Conservation (phyloP, 176 grass and related monocot genomes). For the Rhipidocladum racemiflorum region DNA sequence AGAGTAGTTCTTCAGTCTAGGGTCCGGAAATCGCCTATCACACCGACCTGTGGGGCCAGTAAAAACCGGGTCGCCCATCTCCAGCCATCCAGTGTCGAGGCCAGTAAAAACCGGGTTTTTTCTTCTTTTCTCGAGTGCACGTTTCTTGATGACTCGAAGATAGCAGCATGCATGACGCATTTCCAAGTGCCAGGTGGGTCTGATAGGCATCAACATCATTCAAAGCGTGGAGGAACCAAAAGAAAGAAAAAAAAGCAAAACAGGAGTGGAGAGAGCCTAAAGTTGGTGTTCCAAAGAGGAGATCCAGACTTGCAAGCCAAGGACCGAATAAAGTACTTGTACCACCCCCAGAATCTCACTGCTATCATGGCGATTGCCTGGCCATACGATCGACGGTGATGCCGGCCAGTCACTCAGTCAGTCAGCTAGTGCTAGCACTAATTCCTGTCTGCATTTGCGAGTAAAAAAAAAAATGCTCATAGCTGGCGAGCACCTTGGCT, state of each 20-base stretch:
- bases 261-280: neutral
- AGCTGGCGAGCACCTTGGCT: neutral
- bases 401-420: too few species aligned
- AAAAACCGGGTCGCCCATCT: neutral
- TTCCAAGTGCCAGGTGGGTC: conserved; percentile 24
- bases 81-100: too few species aligned
- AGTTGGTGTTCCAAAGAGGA: conserved; percentile 1
- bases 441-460: neutral
- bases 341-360: neutral
- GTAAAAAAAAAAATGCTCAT: conserved; percentile 1
- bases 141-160: neutral
- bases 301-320: conserved; percentile 36
- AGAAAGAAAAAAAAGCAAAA: neutral
- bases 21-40: neutral
- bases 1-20: neutral
- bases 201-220: conserved; percentile 28
- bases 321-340: conserved; percentile 24
- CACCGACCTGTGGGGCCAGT: neutral
- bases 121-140: neutral
- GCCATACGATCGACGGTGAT: neutral
- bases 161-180: neutral
- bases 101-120: too few species aligned
- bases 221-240: neutral
- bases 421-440: neutral
- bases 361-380: conserved; percentile 13